Evolutionary conservation across 2,329 filamentous ascomycete genomes (phyloP).

Genomic region (Aplosporella prunicola): DNA sequence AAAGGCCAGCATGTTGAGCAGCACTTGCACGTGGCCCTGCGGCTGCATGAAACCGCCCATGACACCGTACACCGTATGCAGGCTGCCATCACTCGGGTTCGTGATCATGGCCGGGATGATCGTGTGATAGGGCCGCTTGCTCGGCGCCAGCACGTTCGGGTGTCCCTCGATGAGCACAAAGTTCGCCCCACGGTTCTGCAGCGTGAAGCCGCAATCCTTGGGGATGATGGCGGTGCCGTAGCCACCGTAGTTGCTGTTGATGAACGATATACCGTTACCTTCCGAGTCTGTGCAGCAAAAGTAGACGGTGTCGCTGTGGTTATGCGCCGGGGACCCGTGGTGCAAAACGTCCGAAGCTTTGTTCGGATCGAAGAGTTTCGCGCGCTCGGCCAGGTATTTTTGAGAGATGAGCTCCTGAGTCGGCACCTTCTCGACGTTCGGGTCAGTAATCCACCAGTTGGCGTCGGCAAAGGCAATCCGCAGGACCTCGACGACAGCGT

Average conservation of each 20-base stretch:
- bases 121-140: conserved; percentile 91
- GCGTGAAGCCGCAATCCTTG: conserved; percentile 75
- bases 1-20: conserved; percentile 82
- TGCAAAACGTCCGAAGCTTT: conserved; percentile 45
- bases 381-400: conserved; percentile 64
- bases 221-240: conserved; percentile 87
- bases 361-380: conserved; percentile 50
- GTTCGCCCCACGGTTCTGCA: conserved; percentile 87
- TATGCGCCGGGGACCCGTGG: conserved; percentile 68
- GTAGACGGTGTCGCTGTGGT: conserved; percentile 88
- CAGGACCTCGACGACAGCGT: conserved; percentile 78
- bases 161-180: conserved; percentile 59
- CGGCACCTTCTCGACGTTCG: conserved; percentile 61
- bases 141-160: conserved; percentile 69
- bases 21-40: conserved; percentile 87
- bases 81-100: conserved; percentile 58
- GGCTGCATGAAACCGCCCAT: conserved; percentile 99
- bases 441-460: conserved; percentile 83
- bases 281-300: conserved; percentile 72
- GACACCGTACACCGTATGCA: conserved; percentile 85
- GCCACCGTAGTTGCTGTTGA: conserved; percentile 87
- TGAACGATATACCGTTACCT: conserved; percentile 91
- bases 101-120: conserved; percentile 93
- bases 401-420: conserved; percentile 58
- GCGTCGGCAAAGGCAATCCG: conserved; percentile 86